These are phyloP conservation scores for Solanum tarapatanum DNA, from an alignment of 257 asterid species.

Conservation along the genomic window DNA sequence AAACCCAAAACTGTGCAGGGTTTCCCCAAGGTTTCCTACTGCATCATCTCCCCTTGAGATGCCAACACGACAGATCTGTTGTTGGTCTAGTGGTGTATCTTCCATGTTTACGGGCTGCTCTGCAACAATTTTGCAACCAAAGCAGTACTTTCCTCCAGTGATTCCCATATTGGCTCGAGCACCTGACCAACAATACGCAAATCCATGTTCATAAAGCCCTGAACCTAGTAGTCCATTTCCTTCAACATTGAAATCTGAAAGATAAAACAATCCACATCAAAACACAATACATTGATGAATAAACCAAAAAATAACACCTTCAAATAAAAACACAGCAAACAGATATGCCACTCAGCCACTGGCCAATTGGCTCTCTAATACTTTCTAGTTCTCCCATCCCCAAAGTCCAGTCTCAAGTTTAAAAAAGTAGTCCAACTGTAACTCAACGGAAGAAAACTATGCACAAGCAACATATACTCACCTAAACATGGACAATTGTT, in stretches of 20 bases:
- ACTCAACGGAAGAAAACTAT: not conserved
- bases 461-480: not conserved
- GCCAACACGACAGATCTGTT: constrained; percentile 40
- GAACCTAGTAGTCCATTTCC: constrained; percentile 45
- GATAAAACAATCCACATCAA: not conserved
- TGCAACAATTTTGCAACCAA: constrained; percentile 47
- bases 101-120: constrained; percentile 39
- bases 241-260: constrained; percentile 42
- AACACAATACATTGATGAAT: not conserved
- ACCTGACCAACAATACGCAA: constrained; percentile 73
- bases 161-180: constrained; percentile 57
- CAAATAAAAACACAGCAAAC: not conserved
- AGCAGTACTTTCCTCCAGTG: constrained; percentile 46
- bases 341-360: not conserved
- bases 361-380: not conserved
- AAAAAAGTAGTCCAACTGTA: not conserved
- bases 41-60: constrained; percentile 48
- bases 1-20: constrained; percentile 35
- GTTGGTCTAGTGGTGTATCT: constrained; percentile 36
- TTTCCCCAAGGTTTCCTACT: constrained; percentile 44
- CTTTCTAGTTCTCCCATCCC: not conserved
- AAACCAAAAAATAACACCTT: not conserved
- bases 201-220: constrained; percentile 39
- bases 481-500: not conserved
- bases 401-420: not conserved